phyloP scores from a whole-genome alignment of 257 asterid species.

The Lantana camara region DNA sequence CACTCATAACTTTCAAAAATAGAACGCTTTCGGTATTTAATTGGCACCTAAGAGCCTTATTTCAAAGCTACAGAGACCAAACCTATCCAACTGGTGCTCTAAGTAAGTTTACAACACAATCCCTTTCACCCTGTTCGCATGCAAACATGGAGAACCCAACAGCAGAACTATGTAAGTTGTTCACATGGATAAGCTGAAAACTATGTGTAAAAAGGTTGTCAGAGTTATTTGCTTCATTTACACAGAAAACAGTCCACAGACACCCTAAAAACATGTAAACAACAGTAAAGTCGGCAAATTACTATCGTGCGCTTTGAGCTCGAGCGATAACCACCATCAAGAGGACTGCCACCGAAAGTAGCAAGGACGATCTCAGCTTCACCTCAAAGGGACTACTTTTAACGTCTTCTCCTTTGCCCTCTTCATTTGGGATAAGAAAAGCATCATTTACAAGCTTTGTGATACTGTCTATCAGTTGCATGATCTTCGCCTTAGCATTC shows the following conservation, averaged over 20 bases:
- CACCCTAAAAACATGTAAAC: neutral
- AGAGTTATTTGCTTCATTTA: neutral
- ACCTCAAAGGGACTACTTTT: conserved; percentile 35
- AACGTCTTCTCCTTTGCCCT: conserved; percentile 11
- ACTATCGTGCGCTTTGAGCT: conserved; percentile 41
- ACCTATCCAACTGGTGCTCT: too few relatives aligned
- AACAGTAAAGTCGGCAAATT: conserved; percentile 50
- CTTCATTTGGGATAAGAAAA: conserved; percentile 31
- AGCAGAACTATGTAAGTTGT: too few relatives aligned
- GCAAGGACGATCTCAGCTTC: conserved; percentile 54
- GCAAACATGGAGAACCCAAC: too few relatives aligned
- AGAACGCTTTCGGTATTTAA: too few relatives aligned
- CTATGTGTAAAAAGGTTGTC: neutral
- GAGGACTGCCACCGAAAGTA: conserved; percentile 60
- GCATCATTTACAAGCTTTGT: conserved; percentile 40
- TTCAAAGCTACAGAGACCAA: too few relatives aligned
- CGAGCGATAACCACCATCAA: conserved; percentile 60
- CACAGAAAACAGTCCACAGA: neutral
- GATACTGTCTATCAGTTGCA: conserved; percentile 48
- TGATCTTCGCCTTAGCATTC: conserved; percentile 44
- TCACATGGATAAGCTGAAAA: too few relatives aligned
- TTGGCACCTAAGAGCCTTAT: too few relatives aligned
- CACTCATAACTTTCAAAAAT: too few relatives aligned
- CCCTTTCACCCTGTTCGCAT: too few relatives aligned
- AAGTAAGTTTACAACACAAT: too few relatives aligned